These are phyloP conservation scores for Podospora sp. DNA, from an alignment of 495 filamentous ascomycete genomes.

Conservation along the genomic window DNA sequence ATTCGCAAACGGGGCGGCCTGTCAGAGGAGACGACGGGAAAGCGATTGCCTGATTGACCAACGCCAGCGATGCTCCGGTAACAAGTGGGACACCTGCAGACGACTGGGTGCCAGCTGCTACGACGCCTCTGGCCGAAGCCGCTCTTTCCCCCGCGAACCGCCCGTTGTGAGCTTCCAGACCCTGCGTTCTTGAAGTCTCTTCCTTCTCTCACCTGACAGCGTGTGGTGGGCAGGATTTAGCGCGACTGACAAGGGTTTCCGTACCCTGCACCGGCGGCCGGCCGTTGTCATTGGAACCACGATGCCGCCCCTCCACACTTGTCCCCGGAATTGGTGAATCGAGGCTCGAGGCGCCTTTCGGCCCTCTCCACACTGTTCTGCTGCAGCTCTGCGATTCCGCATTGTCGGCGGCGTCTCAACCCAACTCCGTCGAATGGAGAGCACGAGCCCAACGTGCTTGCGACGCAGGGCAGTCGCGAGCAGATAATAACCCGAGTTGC, in stretches of 20 bases:
- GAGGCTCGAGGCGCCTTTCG: not conserved
- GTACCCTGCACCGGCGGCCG: conserved; percentile 13
- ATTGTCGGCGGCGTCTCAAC: conserved; percentile 23
- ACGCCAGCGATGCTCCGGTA: conserved; percentile 21
- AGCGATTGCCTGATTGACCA: conserved; percentile 26
- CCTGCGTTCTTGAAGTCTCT: conserved; percentile 18
- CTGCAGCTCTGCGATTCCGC: conserved; percentile 29
- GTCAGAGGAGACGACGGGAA: conserved; percentile 23
- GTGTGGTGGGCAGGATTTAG: conserved; percentile 31
- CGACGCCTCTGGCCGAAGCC: conserved; percentile 14
- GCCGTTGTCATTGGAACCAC: conserved; percentile 36
- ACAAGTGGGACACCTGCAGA: conserved; percentile 16
- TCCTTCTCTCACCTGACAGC: conserved; percentile 40
- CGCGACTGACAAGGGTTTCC: conserved; percentile 23
- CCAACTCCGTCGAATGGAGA: conserved; percentile 33
- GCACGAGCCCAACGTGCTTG: conserved; percentile 30
- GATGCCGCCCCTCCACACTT: conserved; percentile 20
- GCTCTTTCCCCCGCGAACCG: conserved; percentile 1
- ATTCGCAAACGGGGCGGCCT: conserved; percentile 36
- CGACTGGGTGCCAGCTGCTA: conserved; percentile 21
- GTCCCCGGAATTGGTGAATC: conserved; percentile 23
- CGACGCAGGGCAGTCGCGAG: conserved; percentile 11
- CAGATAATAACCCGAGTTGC: conserved; percentile 35
- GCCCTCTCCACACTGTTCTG: conserved; percentile 23
- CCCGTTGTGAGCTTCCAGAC: conserved; percentile 6